Evolutionary conservation across 2,329 filamentous ascomycete genomes (phyloP).

Genomic region (Phialophora macrospora): DNA sequence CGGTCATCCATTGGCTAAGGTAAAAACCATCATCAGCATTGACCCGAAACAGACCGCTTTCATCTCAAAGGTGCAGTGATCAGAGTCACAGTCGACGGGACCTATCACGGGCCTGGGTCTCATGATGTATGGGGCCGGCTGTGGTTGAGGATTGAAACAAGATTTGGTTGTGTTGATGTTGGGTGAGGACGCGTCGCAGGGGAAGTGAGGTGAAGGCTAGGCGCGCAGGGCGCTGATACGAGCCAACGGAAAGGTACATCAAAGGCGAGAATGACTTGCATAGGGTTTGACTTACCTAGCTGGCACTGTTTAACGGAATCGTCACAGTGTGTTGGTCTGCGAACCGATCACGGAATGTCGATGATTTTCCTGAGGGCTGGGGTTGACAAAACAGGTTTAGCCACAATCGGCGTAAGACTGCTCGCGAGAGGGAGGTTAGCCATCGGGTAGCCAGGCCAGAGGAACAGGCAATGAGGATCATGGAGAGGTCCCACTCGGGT

Average conservation of each 20-base stretch:
- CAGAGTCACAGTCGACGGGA: conserved; percentile 5
- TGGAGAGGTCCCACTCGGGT: conserved; percentile 32
- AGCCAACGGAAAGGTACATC: conserved; percentile 15
- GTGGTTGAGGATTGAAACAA: conserved; percentile 21
- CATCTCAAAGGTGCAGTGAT: conserved; percentile 22
- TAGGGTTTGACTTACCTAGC: conserved; percentile 38
- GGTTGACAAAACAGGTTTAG: conserved; percentile 9
- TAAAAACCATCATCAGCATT: conserved; percentile 42
- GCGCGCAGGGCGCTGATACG: conserved; percentile 9
- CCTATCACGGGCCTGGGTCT: conserved; percentile 8
- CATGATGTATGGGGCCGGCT: conserved; percentile 19
- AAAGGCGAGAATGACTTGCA: conserved; percentile 28
- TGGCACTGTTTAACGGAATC: conserved; percentile 37
- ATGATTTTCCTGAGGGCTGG: conserved; percentile 29
- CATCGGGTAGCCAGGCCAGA: conserved; percentile 27
- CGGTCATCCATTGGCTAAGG: conserved; percentile 52
- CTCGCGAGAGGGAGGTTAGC: conserved; percentile 31
- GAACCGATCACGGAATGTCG: conserved; percentile 37
- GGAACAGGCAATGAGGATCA: conserved; percentile 29
- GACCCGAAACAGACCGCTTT: conserved; percentile 20
- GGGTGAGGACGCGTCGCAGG: conserved; percentile 29
- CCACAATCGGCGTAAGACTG: conserved; percentile 6
- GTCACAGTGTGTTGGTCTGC: conserved; percentile 40
- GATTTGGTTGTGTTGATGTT: conserved; percentile 14
- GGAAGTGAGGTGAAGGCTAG: conserved; percentile 12